A percentile compares a stretch with the other conserved stretches of the same genome.
These are phyloP conservation scores for Chlorella sp. DNA, from an alignment of 139 green algal species.

Conservation along the genomic window DNA sequence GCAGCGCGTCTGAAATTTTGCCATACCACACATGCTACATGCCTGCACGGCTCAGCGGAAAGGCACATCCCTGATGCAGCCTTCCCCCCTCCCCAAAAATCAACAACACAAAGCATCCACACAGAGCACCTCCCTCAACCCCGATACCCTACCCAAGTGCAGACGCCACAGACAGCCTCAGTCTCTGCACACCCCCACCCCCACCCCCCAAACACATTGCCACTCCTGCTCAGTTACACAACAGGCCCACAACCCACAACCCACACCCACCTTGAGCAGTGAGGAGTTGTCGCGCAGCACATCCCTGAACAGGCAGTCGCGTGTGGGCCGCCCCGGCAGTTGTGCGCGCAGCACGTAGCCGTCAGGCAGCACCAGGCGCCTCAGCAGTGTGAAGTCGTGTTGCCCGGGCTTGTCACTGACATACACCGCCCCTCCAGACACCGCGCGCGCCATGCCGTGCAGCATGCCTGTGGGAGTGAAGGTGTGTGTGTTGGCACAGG, in stretches of 20 bases:
- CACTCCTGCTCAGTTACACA: neutral
- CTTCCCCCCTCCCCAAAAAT: neutral
- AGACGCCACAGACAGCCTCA: neutral
- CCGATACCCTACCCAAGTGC: neutral
- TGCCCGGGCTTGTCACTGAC: conserved; percentile 75
- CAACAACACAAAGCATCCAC: neutral
- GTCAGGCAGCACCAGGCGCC: conserved; percentile 68
- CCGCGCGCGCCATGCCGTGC: conserved; percentile 33
- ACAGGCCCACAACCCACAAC: neutral
- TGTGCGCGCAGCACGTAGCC: too few relatives aligned
- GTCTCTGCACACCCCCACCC: neutral
- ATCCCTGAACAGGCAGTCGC: conserved; percentile 86
- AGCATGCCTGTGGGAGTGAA: too few relatives aligned
- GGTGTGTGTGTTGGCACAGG: too few relatives aligned
- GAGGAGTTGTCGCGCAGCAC: conserved; percentile 61
- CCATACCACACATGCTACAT: too few relatives aligned
- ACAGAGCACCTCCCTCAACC: too few relatives aligned
- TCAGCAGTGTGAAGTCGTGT: conserved; percentile 72
- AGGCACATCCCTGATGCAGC: neutral
- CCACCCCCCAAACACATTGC: neutral
- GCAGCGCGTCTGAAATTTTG: neutral
- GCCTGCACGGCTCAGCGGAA: neutral
- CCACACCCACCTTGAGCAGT: conserved; percentile 65
- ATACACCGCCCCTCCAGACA: conserved; percentile 74
- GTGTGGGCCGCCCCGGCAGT: conserved; percentile 85